Evolutionary conservation across 345 rosid genomes (phyloP).

Genomic region (Adansonia digitata): DNA sequence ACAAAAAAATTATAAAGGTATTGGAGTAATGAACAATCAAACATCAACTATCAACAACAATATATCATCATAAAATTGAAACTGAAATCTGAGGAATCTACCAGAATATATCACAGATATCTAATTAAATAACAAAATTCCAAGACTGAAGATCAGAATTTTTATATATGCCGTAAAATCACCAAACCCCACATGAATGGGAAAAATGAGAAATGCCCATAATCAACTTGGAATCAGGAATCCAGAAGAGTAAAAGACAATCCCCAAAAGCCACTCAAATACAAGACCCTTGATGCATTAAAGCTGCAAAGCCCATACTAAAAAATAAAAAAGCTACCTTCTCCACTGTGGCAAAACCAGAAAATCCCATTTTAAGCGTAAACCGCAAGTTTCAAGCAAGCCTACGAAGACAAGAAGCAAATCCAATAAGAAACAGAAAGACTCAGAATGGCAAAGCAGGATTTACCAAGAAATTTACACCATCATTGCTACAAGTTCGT

Average conservation of each 20-base stretch:
- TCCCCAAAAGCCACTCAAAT: conserved; percentile 47
- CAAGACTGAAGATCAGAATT: conserved; percentile 18
- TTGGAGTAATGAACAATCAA: conserved; percentile 26
- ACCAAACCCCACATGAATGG: conserved; percentile 21
- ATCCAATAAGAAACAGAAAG: conserved; percentile 4
- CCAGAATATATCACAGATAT: conserved; percentile 33
- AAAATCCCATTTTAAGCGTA: conserved; percentile 23
- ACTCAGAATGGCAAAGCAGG: conserved; percentile 3
- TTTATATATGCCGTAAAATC: conserved; percentile 8
- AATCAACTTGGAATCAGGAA: conserved; percentile 29
- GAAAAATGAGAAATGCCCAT: conserved; percentile 9
- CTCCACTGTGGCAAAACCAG: conserved; percentile 5
- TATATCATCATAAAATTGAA: conserved; percentile 28
- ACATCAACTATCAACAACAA: conserved; percentile 38
- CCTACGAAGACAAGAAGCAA: no score
- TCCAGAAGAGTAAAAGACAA: conserved; percentile 26
- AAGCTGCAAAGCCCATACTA: conserved; percentile 10
- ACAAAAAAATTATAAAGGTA: conserved; percentile 19
- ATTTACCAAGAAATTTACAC: conserved; percentile 14
- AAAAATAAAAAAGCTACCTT: conserved; percentile 3
- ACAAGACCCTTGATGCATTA: conserved; percentile 26
- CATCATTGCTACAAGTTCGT: not conserved
- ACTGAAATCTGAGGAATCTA: conserved; percentile 43
- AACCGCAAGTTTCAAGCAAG: no score
- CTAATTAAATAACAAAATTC: conserved; percentile 21